Base-by-base conservation (phyloP, 2,329 filamentous ascomycete species). In the Bisporella sp. region DNA sequence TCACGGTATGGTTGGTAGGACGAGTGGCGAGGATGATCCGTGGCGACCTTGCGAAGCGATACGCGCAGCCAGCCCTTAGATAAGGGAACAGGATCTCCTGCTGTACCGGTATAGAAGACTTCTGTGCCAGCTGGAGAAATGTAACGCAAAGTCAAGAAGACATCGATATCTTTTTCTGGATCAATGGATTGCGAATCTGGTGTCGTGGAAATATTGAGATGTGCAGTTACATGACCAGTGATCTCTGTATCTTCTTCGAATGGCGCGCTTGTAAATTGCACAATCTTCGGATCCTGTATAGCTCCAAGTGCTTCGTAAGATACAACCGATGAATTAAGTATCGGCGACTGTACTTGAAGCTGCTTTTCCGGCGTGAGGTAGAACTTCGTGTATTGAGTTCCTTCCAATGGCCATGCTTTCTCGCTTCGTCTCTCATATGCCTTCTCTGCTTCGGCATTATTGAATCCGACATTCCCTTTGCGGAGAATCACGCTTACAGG, bases 391-490 rank as follows among this genome's bases (percentile, higher is more conserved):
- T 86, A 88, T 50, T 76, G 62, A 1, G 84, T 88, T 31, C 81
- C 68, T 1, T 80, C 73, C 46, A 87, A 79, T 0, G 84, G 85
- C 84, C 84, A 89, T 46, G 79, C 79, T 4, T 63, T 69, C 62
- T 87, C 84, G 2, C 71, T 70, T 2, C 84, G 71, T 28, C 77
- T 71, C 1, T 68, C 55, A 57, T 77, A 88, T 0, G 61, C 61
- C 57, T 73, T 76, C 59, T 88, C 84, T 1, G 71, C 75, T 53
- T 74, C 71, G 0, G 84, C 72, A 48, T 87, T 70, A 62, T 88
- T 84, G 71, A 79, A 81, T 0, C 83, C 84, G 0, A 84, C 76
- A 42, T 87, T 75, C 2, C 84, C 84, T 61, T 84, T 84, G 9
- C 84, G 73, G 1, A 88, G 67, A 0, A 80, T 73, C 0, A 87